phyloP scores from a whole-genome alignment of 805 yeast species.

The Debaryomyces hansenii region DNA sequence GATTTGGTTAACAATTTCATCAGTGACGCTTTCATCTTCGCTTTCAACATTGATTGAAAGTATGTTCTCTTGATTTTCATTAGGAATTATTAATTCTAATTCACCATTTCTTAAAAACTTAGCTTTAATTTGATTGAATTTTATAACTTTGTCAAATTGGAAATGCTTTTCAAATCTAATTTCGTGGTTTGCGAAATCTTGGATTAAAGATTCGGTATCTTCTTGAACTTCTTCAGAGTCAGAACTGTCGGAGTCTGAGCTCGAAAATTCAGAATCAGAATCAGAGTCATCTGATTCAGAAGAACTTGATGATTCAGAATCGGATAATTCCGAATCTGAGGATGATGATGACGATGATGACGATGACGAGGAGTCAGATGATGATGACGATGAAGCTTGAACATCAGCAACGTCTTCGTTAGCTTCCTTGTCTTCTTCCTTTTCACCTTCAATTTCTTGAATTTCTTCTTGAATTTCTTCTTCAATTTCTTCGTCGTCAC shows the following conservation, averaged over 20 bases:
- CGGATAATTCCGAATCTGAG: slow-evolving; percentile 9
- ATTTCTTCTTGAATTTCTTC: slow-evolving; percentile 10
- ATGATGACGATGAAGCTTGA: slow-evolving; percentile 9
- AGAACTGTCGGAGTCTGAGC: slow-evolving; percentile 12
- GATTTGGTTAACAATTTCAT: slow-evolving; percentile 3
- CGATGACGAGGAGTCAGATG: slow-evolving; percentile 1
- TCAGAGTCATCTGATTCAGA: slow-evolving; percentile 13
- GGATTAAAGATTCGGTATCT: slow-evolving; percentile 37
- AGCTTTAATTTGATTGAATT: slow-evolving; percentile 38
- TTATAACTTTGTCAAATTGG: slow-evolving; percentile 39
- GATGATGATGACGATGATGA: slow-evolving; percentile 1
- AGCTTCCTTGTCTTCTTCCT: slow-evolving; percentile 12
- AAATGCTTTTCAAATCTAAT: slow-evolving; percentile 44
- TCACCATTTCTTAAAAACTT: slow-evolving; percentile 38
- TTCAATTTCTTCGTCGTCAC: slow-evolving; percentile 7
- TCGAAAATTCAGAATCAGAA: slow-evolving; percentile 14
- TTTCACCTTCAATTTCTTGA: slow-evolving; percentile 12
- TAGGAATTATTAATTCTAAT: slow-evolving; percentile 43
- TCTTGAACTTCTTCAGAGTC: slow-evolving; percentile 25
- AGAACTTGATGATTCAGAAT: slow-evolving; percentile 14
- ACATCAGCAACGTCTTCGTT: slow-evolving; percentile 5
- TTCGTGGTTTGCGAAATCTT: slow-evolving; percentile 40
- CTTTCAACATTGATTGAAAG: slow-evolving; percentile 26
- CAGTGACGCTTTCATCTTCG: slow-evolving; percentile 14
- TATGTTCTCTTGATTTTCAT: slow-evolving; percentile 25